Base-by-base conservation (phyloP, 352 stramenopile species). In the Phytophthora pini region DNA sequence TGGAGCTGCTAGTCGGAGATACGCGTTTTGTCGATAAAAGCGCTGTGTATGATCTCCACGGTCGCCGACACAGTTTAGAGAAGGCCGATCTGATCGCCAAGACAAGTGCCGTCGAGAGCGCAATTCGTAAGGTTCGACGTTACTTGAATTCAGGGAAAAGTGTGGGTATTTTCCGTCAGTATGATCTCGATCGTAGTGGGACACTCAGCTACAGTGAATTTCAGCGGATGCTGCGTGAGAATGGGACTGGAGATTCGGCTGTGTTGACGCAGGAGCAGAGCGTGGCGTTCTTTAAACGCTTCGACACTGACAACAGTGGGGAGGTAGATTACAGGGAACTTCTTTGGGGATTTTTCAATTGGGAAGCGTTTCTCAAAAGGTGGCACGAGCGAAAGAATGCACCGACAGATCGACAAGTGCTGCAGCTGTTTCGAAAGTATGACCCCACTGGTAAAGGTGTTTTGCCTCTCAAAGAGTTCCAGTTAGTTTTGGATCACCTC, bases 331-430 rank as follows among this genome's bases (percentile, higher is more conserved):
- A 89, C 47, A 68, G 52, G 3, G 79, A 90, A 53, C 56, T 93
- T 29, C 62, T 93, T 1, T 90, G 80, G 82, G 66, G 72, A 10
- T 86, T 89, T 56, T 89, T 91, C 65, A 81, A 90, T 32, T 71
- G 68, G 6, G 60, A 74, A n/a, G 68, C 71, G 15, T 91, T 91
- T 46, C 44, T 87, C 3, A 89, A 90, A 46, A 65, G 72, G 32
- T 92, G 84, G 84, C 36, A 68, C 17, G 60, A 72, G 15, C 65
- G 71, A 20, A 85, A 81, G 20, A 78, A 64, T 13, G 53, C 43
- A 10, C 34, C 62, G 55, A 55, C 56, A 4, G 15, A 60, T 17
- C 43, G 36, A 15, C 41, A 76, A 27, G 31, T 65, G 9, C 74
- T 71, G 34, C 22, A 72, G 34, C 36, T 79, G 2, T 93, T 93